Evolutionary conservation across 2,329 filamentous ascomycete genomes (phyloP), one percentile per base, ranked within the genome.

Genomic region (Sphaerulina vaccinii): DNA sequence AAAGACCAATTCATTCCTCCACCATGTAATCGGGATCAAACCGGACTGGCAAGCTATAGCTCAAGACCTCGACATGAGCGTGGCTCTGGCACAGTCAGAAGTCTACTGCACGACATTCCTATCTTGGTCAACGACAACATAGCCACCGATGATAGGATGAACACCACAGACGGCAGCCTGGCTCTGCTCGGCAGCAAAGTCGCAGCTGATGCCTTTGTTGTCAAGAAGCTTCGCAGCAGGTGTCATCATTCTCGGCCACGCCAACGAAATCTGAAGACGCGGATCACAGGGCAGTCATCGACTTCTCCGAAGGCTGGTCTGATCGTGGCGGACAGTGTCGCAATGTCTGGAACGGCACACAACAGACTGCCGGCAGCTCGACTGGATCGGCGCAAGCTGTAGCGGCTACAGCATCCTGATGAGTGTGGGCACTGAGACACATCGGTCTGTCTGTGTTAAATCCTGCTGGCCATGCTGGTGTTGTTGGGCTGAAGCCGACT

Each of bases 81-180:
- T 11, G 59, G 58, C 19, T 59, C 59, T 24, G 70, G 70, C 6
- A 66, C 62, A 38, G 52, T 66, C 19, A 67, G 70, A 29, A 66
- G 71, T 1, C 66, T 65, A 5, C 48, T 73, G 5, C 71, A 74
- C 57, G 71, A 71, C 4, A 71, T 72, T 35, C 71, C 71, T 0
- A 65, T 73, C 22, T 64, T 74, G 1, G 23, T 73, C 5, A 73
- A 75, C 53, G 54, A 54, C 41, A 59, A 60, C 47, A 59, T 59
- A n/a, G 52, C 55, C 10, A 59, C 57, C 3, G 10, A 44, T 21
- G 57, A 59, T 38, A 9, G 27, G 21, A 48, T 52, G 46, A 48
- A 58, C 9, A 58, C 38, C 19, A 55, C 57, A 3, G 55, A 47
- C 13, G 57, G 57, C 27, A 51, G 42, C 4, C 29, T 43, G 10